These are phyloP conservation scores for Syncephalastrum sp. DNA, from an alignment of 371 early-diverging fungal genomes.

Conservation along the genomic window DNA sequence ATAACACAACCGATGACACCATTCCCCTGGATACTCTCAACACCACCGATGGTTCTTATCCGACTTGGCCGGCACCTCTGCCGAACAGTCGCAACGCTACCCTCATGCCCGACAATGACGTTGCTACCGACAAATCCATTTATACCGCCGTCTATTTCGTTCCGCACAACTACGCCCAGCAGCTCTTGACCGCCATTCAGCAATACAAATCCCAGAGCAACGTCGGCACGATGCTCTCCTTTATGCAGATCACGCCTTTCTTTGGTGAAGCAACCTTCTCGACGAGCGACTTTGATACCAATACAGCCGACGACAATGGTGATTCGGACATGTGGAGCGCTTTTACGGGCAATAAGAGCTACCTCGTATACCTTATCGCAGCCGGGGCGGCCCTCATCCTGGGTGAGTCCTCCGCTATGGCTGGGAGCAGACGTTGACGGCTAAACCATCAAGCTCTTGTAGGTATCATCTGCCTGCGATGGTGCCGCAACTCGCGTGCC, in stretches of 20 bases:
- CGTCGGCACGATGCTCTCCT: neutral
- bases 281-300: neutral
- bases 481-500: constrained; percentile 28
- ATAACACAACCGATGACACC: constrained; percentile 20
- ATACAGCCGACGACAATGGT: constrained; percentile 3
- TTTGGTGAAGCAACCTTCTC: constrained; percentile 1
- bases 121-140: constrained; percentile 13
- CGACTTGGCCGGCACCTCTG: constrained; percentile 19
- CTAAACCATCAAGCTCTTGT: constrained; percentile 10
- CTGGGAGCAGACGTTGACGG: neutral
- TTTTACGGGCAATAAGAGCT: constrained; percentile 24
- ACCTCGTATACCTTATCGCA: constrained; percentile 41
- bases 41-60: constrained; percentile 20
- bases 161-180: constrained; percentile 19
- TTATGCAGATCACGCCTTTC: neutral
- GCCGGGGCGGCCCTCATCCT: constrained; percentile 35
- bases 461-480: constrained; percentile 38
- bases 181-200: neutral
- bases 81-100: constrained; percentile 26
- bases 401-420: constrained; percentile 19
- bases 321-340: neutral
- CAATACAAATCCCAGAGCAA: neutral
- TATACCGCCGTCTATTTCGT: constrained; percentile 31
- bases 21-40: constrained; percentile 6
- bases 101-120: constrained; percentile 35